phyloP scores from a whole-genome alignment of 805 yeast species.

The Candida takata region DNA sequence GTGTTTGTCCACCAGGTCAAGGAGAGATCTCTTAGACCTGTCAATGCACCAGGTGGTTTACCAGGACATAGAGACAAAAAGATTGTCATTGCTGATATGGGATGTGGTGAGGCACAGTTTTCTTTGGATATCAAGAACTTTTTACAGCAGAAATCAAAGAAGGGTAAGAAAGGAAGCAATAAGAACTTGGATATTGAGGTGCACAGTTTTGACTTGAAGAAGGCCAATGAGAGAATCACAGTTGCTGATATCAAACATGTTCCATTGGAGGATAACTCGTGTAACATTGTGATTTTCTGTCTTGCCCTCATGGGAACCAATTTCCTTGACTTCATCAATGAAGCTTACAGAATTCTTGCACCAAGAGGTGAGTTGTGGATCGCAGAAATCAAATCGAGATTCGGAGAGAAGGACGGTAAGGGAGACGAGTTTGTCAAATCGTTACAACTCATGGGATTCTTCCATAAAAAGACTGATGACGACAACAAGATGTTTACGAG shows the following conservation, averaged over 20 bases:
- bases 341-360: conserved; percentile 78
- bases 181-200: conserved; percentile 50
- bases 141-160: conserved; percentile 28
- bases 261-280: conserved; percentile 73
- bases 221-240: conserved; percentile 81
- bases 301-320: conserved; percentile 97
- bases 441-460: conserved; percentile 73
- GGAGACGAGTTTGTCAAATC: conserved; percentile 79
- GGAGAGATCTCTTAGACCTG: conserved; percentile 50
- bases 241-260: conserved; percentile 95
- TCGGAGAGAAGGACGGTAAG: conserved; percentile 63
- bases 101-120: conserved; percentile 95
- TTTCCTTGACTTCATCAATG: conserved; percentile 83
- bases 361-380: conserved; percentile 97
- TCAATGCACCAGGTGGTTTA: conserved; percentile 93
- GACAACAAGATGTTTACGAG: conserved; percentile 89
- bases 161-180: conserved; percentile 28
- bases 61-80: conserved; percentile 55
- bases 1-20: conserved; percentile 71
- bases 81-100: conserved; percentile 94
- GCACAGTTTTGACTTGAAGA: conserved; percentile 87
- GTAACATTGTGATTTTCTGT: conserved; percentile 87
- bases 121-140: conserved; percentile 57
- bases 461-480: conserved; percentile 82
- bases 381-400: conserved; percentile 92